Evolutionary conservation across 1,284 basidiomycete species (phyloP).

Genomic region (Coniophora puteana): DNA sequence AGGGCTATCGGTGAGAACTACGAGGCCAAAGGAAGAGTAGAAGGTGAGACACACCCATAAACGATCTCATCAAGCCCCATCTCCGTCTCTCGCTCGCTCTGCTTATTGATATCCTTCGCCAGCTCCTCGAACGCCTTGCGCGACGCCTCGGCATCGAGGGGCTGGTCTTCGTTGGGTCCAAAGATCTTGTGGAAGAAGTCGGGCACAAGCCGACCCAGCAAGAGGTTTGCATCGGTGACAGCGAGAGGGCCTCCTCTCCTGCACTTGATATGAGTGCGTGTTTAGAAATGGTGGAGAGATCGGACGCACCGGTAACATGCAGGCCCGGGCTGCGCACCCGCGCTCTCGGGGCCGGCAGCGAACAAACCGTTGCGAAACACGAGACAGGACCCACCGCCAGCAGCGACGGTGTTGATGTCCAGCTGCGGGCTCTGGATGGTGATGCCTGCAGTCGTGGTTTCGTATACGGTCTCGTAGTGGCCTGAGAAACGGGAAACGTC

Average conservation of each 20-base stretch:
- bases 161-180: slow-evolving; percentile 70
- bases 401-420: slow-evolving; percentile 76
- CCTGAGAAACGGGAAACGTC: slow-evolving; percentile 80
- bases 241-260: slow-evolving; percentile 73
- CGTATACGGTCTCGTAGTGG: slow-evolving; percentile 73
- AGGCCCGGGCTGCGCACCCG: slow-evolving; percentile 73
- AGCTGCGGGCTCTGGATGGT: slow-evolving; percentile 76
- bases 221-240: slow-evolving; percentile 73
- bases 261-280: not conserved
- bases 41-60: slow-evolving; percentile 77
- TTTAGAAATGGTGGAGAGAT: not conserved
- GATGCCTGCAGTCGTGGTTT: slow-evolving; percentile 80
- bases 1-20: not conserved
- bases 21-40: no score
- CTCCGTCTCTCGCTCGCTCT: slow-evolving; percentile 48
- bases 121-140: slow-evolving; percentile 25
- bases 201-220: slow-evolving; percentile 71
- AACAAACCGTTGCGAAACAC: slow-evolving; percentile 51
- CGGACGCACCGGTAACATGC: slow-evolving; percentile 56
- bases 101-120: slow-evolving; percentile 32
- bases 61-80: slow-evolving; percentile 83
- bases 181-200: slow-evolving; percentile 76
- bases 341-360: slow-evolving; percentile 65
- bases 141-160: slow-evolving; percentile 60
- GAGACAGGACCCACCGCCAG: slow-evolving; percentile 64